Evolutionary conservation across 306 rosid species (phyloP).

Genomic region (Vicia villosa): DNA sequence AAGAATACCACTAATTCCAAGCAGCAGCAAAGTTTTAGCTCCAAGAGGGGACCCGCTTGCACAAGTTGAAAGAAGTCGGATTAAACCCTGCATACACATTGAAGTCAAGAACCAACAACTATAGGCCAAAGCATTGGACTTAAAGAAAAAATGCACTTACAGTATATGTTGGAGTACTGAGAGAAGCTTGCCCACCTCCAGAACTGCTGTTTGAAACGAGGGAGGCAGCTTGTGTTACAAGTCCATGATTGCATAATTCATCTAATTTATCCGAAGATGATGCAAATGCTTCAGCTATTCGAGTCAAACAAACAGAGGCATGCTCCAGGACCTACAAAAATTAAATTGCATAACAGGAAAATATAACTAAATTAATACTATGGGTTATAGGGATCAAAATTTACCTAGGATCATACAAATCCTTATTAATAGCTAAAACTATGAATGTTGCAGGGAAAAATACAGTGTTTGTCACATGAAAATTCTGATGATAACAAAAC

Average conservation of each 20-base stretch:
- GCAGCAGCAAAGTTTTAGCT: conserved; percentile 82
- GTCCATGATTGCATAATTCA: conserved; percentile 89
- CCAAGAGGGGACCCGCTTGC: conserved; percentile 99
- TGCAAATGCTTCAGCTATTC: conserved; percentile 98
- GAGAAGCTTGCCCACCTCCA: conserved; percentile 98
- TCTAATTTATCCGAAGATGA: conserved; percentile 92
- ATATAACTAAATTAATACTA: conserved; percentile 2
- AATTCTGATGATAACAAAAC: conserved; percentile 13
- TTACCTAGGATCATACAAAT: background rate
- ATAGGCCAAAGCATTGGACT: conserved; percentile 3
- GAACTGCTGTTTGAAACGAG: conserved; percentile 91
- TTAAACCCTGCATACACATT: conserved; percentile 74
- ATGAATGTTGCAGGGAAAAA: background rate
- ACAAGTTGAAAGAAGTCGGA: conserved; percentile 95
- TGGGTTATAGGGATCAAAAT: background rate
- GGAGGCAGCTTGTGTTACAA: conserved; percentile 92
- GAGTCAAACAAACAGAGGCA: conserved; percentile 96
- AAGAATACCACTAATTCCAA: conserved; percentile 93
- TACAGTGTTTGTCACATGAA: background rate
- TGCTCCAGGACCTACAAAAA: conserved; percentile 90
- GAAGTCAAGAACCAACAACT: conserved; percentile 36
- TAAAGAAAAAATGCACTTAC: conserved; percentile 49
- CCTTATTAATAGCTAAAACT: background rate
- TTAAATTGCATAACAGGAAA: conserved; percentile 7
- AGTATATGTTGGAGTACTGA: conserved; percentile 89